Evolutionary conservation across 2,329 filamentous ascomycete species (phyloP), one percentile per base, ranked within the genome.

Genomic region (Clarireedia sp.): DNA sequence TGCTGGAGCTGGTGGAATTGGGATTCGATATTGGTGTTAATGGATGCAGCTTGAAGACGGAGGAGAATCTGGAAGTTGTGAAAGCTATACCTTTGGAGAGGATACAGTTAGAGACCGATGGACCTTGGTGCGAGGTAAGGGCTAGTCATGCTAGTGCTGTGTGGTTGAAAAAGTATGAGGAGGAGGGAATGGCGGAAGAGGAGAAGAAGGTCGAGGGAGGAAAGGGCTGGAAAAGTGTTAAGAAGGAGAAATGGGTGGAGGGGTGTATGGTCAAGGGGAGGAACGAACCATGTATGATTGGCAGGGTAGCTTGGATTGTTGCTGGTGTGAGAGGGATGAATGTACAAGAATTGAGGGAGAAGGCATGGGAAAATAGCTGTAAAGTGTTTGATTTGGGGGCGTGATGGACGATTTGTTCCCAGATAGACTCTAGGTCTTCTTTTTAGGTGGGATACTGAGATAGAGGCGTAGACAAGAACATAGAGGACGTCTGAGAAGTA

Each of bases 91-190:
- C 85, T 10, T 74, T 99, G 10, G 83, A 91, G 55, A 75, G 85
- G 47, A 71, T 99, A 53, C 95, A 97, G 79, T 83, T 99, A 48
- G 94, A 99, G 77, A 99, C 94, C 0, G 94, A 99, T 69, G 94
- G 94, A 2, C 94, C 94, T 3, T 99, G 94, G 88, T 99, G 94
- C 68, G 94, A 99, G 70, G 92, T 99, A 57, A 78, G 94, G 23
- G 86, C 90, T 0, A 89, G 82, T 29, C 92, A 99, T 72, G 90
- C 91, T 29, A 90, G 89, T 53, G 53, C 41, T 36, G 59, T 54
- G 55, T 58, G 58, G 53, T 33, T 62, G 59, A 50, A 73, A 71
- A 62, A 53, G 29, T 61, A 62, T 1, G 58, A 62, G 16, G 60
- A 61, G 2, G 64, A 62, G 1, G 64, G 68, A 8, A 51, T 55